Evolutionary conservation across 768 basidiomycete genomes (phyloP).

Genomic region (Erythrobasidium yunnanense): DNA sequence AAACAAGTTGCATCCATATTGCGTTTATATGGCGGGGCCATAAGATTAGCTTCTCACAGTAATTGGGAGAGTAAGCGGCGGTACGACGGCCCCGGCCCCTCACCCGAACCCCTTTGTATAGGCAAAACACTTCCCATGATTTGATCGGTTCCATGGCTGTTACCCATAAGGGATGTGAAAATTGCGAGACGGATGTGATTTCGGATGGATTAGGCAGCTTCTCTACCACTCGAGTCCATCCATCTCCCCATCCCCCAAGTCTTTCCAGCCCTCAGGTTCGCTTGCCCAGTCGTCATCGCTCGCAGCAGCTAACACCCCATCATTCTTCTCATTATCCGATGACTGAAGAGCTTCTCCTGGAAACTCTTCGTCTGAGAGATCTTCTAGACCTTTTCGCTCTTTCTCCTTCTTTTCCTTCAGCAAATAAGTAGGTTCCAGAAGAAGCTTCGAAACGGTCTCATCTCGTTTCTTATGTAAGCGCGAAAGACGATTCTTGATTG

Average conservation of each 20-base stretch:
- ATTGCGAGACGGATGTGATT: no score
- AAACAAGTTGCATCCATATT: no score
- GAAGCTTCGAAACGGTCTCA: not conserved
- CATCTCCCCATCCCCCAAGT: slow-evolving; percentile 21
- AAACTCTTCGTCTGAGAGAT: slow-evolving; percentile 17
- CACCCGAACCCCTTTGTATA: no score
- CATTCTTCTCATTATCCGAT: not conserved
- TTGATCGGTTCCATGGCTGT: no score
- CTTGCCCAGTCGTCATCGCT: slow-evolving; percentile 25
- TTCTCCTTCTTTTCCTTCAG: not conserved
- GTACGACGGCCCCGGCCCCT: no score
- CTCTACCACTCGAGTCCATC: no score
- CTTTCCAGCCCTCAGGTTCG: slow-evolving; percentile 22
- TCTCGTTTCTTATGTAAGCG: slow-evolving; percentile 12
- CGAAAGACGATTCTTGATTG: slow-evolving; percentile 8
- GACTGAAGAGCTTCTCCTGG: not conserved
- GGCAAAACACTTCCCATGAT: no score
- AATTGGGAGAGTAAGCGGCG: no score
- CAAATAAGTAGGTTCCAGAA: slow-evolving; percentile 13
- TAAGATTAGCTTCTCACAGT: no score
- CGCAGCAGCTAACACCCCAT: not conserved
- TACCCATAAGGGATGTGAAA: no score
- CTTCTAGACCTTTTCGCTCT: not conserved
- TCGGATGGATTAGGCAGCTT: no score
- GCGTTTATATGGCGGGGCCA: no score